Evolutionary conservation across 805 yeast genomes (phyloP).

Genomic region (Priceomyces medius): DNA sequence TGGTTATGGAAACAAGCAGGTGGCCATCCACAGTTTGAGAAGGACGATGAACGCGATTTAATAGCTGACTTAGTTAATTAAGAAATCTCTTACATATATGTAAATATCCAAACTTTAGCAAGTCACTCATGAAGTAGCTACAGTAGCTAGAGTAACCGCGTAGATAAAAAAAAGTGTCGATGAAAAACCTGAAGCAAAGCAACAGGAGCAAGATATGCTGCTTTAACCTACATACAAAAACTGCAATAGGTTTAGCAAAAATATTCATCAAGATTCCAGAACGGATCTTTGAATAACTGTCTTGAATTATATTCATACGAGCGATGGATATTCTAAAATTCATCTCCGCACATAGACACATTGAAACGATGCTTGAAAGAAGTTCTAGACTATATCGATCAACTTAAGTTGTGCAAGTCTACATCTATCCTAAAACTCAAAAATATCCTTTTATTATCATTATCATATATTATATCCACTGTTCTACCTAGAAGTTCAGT

Average conservation of each 20-base stretch:
- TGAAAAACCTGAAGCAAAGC: neutral
- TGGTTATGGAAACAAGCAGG: constrained; percentile 79
- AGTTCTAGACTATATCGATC: constrained; percentile 33
- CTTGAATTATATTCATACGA: constrained; percentile 9
- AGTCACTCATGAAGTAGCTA: neutral
- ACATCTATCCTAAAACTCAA: neutral
- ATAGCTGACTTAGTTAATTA: constrained; percentile 13
- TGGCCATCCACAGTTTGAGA: constrained; percentile 23
- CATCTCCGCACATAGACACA: constrained; percentile 49
- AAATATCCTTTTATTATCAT: neutral
- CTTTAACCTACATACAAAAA: neutral
- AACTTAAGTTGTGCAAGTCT: constrained; percentile 47
- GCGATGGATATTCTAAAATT: constrained; percentile 10
- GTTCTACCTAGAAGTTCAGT: neutral
- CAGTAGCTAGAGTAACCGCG: neutral
- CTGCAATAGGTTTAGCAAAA: neutral
- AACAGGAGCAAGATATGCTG: neutral
- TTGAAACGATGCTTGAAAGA: constrained; percentile 43
- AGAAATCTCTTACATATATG: constrained; percentile 1
- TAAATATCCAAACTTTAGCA: constrained; percentile 7
- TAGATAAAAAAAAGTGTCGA: neutral
- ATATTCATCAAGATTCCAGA: neutral
- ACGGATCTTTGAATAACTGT: neutral
- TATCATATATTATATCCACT: neutral
- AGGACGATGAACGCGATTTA: constrained; percentile 27